Conservation (phyloP, 2,329 filamentous ascomycete species). For the Beauveria sp. region DNA sequence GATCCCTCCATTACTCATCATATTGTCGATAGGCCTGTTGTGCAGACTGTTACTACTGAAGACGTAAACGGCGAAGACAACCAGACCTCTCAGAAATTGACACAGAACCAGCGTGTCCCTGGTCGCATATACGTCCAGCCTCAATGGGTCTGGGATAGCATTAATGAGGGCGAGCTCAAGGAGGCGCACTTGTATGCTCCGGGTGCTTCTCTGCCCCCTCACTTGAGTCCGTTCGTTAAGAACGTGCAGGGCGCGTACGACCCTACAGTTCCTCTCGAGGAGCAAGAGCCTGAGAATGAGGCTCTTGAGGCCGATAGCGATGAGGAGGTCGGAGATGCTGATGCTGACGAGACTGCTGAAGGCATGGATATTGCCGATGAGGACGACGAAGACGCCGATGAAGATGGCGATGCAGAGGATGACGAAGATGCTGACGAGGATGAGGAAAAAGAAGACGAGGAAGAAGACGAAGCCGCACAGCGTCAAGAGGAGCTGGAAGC, state of each 20-base stretch:
- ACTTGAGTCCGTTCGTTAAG: conserved; percentile 94
- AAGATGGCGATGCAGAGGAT: conserved; percentile 37
- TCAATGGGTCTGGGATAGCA: conserved; percentile 97
- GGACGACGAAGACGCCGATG: conserved; percentile 38
- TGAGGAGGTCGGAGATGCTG: conserved; percentile 39
- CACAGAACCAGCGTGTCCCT: conserved; percentile 67
- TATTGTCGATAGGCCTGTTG: conserved; percentile 80
- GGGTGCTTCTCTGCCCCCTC: conserved; percentile 81
- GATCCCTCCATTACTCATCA: conserved; percentile 93
- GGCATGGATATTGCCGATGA: conserved; percentile 38
- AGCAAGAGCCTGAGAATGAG: conserved; percentile 83
- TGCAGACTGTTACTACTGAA: conserved; percentile 51
- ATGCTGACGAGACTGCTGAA: conserved; percentile 28
- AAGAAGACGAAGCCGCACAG: conserved; percentile 58
- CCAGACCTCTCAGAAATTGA: conserved; percentile 53
- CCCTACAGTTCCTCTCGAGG: conserved; percentile 74
- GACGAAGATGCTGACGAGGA: conserved; percentile 32
- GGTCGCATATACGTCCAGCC: conserved; percentile 90
- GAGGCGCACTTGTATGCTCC: conserved; percentile 83
- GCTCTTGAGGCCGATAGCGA: conserved; percentile 60
- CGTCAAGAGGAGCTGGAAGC: conserved; percentile 90
- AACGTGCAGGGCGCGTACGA: conserved; percentile 82
- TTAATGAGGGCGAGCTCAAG: conserved; percentile 87
- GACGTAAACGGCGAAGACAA: conserved; percentile 48
- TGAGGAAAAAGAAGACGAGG: conserved; percentile 31